Base-by-base conservation (phyloP, 2,329 filamentous ascomycete genomes). In the Fusarium acutatum region DNA sequence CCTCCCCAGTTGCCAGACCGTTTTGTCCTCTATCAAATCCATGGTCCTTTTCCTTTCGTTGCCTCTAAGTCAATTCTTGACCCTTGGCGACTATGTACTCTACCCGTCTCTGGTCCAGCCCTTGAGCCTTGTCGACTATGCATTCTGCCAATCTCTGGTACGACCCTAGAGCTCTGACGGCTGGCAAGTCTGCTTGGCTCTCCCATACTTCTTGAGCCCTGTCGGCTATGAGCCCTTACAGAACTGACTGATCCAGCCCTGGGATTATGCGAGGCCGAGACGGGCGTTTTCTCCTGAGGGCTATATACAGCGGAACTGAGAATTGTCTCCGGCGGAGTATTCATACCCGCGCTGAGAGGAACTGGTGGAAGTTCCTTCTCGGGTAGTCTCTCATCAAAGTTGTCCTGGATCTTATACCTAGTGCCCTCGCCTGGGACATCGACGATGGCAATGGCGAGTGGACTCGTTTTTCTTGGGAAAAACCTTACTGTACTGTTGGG, bases 231-330 rank as follows among this genome's bases (percentile, higher is more conserved):
- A 13, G 62, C 58, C 12, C 52, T 64, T 18, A 53, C 61, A 14
- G 75, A 77, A 38, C 69, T 76, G 52, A 69, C 34, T 22, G 73
- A 77, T 35, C 57, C 58, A 10, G 54, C 71, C 49, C 65, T 71
- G 24, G 66, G 64, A 24, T 50, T 72, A n/a, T 77, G 72, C 13
- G 74, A 71, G 41, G 65, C 75, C 20, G 71, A 67, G 9, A 57
- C 68, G 40, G 71, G 59, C 20, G 24, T 68, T 52, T 54, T 59
- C 26, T 35, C 50, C 26, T 82, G 78, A 0, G 87, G 86, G 62
- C 81, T 84, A 77, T 90, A 90, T 9, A 90, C 86, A 4, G 84
- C 82, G 6, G 89, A 86, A 64, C 84, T 88, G 6, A 90, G 81
- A 3, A 83, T 86, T 28, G 81, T 79, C 35, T 82, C 77, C 8